Percentiles rank a stretch among this genome's conserved stretches.
Evolutionary conservation across 495 filamentous ascomycete genomes (phyloP).

Genomic region (Hyaloscypha hepaticicola): DNA sequence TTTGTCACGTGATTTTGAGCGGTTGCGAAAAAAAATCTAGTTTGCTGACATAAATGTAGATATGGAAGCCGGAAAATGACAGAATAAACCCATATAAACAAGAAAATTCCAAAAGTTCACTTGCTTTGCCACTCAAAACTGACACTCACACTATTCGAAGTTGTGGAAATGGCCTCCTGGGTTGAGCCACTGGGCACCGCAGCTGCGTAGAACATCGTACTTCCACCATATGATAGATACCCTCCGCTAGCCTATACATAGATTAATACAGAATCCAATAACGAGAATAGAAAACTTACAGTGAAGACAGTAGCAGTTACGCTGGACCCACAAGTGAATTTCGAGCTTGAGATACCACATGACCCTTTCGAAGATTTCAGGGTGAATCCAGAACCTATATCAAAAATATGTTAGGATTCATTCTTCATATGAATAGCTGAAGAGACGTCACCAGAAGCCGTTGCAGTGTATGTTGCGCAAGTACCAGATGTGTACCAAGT

Average conservation of each 20-base stretch:
- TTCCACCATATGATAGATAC: conserved; percentile 48
- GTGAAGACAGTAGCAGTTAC: conserved; percentile 46
- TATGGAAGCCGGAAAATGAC: neutral
- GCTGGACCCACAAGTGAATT: conserved; percentile 50
- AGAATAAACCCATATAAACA: neutral
- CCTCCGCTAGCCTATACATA: conserved; percentile 33
- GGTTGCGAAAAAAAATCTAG: no score
- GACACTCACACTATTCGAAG: conserved; percentile 30
- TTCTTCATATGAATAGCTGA: neutral
- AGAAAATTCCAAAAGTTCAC: neutral
- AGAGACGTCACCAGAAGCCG: conserved; percentile 40
- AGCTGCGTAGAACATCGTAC: conserved; percentile 56
- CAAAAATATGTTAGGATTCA: conserved; percentile 13
- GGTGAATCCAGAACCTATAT: conserved; percentile 53
- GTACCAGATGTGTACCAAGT: conserved; percentile 69
- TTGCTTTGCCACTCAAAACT: conserved; percentile 35
- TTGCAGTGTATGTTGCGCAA: conserved; percentile 65
- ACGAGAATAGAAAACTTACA: conserved; percentile 35
- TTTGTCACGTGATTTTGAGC: no score
- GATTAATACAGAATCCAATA: neutral
- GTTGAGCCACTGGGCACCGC: conserved; percentile 53
- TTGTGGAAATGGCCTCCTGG: conserved; percentile 40
- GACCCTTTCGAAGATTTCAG: conserved; percentile 58
- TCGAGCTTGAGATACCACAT: conserved; percentile 49
- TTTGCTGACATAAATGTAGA: no score